Evolutionary conservation across 2,329 filamentous ascomycete species (phyloP).

Genomic region (Arthrobotrys iridis): DNA sequence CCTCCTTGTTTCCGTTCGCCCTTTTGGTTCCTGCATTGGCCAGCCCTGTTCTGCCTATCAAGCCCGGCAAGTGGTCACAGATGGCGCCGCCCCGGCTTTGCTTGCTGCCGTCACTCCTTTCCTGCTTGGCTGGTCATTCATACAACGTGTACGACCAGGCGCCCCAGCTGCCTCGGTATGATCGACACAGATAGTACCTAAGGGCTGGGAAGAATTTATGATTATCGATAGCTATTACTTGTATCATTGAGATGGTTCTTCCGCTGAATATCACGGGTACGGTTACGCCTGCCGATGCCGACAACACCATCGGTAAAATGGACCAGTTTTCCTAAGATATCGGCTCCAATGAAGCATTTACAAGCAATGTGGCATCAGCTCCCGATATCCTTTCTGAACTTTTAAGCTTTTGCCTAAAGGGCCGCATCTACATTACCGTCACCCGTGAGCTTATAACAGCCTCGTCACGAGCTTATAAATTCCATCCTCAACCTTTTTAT

Average conservation of each 20-base stretch:
- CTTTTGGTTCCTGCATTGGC: constrained; percentile 42
- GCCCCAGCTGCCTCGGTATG: not conserved
- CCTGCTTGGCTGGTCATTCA: constrained; percentile 18
- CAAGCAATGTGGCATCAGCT: constrained; percentile 8
- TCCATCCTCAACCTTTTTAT: not conserved
- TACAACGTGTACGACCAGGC: constrained; percentile 9
- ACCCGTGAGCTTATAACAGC: not conserved
- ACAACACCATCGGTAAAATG: constrained; percentile 11
- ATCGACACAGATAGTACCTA: constrained; percentile 18
- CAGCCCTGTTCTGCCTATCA: constrained; percentile 43
- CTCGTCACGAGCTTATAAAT: constrained; percentile 18
- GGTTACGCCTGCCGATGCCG: not conserved
- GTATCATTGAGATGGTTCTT: not conserved
- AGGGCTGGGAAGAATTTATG: not conserved
- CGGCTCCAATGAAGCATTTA: constrained; percentile 16
- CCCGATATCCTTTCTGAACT: not conserved
- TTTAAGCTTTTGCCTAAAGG: not conserved
- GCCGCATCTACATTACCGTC: not conserved
- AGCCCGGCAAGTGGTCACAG: constrained; percentile 31
- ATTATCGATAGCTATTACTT: constrained; percentile 10
- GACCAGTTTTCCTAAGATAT: constrained; percentile 4
- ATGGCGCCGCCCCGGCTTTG: constrained; percentile 39
- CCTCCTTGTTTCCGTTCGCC: constrained; percentile 32
- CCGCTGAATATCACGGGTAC: constrained; percentile 2
- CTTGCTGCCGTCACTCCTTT: constrained; percentile 19